These are phyloP conservation scores for Bipolaris cookei DNA, from an alignment of 2,329 filamentous ascomycete genomes.

Conservation along the genomic window DNA sequence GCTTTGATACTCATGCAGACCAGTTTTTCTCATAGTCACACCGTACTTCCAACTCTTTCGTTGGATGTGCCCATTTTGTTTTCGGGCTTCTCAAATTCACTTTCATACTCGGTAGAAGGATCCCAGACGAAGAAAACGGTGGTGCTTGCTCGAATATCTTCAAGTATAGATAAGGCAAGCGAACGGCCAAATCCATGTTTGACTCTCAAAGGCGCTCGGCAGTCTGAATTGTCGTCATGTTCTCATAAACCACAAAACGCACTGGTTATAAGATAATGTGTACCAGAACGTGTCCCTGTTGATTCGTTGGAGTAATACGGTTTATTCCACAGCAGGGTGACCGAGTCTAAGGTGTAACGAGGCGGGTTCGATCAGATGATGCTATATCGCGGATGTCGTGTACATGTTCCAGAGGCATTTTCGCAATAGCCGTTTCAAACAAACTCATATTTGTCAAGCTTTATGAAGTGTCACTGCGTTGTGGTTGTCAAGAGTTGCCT, in stretches of 20 bases:
- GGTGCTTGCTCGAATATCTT: too few species aligned
- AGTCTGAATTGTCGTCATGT: too few species aligned
- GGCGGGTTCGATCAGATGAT: not conserved
- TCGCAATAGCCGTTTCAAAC: not conserved
- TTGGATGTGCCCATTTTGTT: not conserved
- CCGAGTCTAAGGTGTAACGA: not conserved
- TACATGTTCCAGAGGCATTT: not conserved
- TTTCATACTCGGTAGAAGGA: not conserved
- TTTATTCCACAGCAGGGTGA: not conserved
- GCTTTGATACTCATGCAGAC: not conserved
- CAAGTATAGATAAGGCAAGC: too few species aligned
- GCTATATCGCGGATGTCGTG: not conserved
- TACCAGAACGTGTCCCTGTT: not conserved
- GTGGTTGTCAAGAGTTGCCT: not conserved
- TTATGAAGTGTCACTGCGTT: not conserved
- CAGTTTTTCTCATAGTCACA: too few species aligned
- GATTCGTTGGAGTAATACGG: not conserved
- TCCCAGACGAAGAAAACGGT: too few species aligned
- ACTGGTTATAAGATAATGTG: not conserved
- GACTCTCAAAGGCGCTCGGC: too few species aligned
- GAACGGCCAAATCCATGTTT: too few species aligned
- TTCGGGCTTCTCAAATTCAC: not conserved
- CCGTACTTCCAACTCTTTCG: too few species aligned
- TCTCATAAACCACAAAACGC: too few species aligned
- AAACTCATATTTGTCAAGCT: not conserved